Evolutionary conservation across 2,329 filamentous ascomycete genomes (phyloP).

Genomic region (Stemphylium lycopersici): DNA sequence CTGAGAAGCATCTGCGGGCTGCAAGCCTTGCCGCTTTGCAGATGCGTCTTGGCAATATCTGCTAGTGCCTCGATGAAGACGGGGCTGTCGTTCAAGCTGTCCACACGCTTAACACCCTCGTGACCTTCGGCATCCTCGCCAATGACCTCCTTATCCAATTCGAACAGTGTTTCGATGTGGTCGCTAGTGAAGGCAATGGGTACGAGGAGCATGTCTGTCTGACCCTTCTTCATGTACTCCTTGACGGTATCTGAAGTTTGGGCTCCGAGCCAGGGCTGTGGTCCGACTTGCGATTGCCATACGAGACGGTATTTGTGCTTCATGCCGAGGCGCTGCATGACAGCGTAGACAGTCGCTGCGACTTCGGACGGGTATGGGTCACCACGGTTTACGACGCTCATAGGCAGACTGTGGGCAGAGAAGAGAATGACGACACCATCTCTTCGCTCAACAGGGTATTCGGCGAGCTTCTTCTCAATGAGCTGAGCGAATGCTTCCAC

Average conservation of each 20-base stretch:
- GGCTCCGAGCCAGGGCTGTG: constrained; percentile 91
- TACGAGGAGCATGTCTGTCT: constrained; percentile 88
- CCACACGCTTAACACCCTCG: constrained; percentile 76
- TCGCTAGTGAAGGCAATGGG: constrained; percentile 99
- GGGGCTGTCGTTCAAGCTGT: constrained; percentile 88
- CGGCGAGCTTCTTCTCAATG: constrained; percentile 81
- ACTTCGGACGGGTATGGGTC: constrained; percentile 97
- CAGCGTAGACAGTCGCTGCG: constrained; percentile 91
- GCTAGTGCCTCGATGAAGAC: constrained; percentile 91
- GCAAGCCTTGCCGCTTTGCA: constrained; percentile 72
- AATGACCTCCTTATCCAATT: constrained; percentile 94
- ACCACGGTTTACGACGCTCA: constrained; percentile 96
- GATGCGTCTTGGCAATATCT: constrained; percentile 81
- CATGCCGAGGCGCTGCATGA: constrained; percentile 90
- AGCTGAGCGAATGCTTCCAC: constrained; percentile 92
- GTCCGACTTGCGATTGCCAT: constrained; percentile 98
- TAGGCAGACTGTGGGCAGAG: constrained; percentile 93
- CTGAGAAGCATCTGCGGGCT: constrained; percentile 87
- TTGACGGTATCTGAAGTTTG: constrained; percentile 90
- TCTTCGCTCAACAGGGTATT: constrained; percentile 82
- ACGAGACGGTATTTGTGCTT: constrained; percentile 91
- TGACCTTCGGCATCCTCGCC: constrained; percentile 69
- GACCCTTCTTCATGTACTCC: constrained; percentile 86
- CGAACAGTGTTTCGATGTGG: constrained; percentile 96
- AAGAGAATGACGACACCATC: constrained; percentile 86